Percentiles rank a stretch among this genome's conserved stretches.
phyloP scores from a whole-genome alignment of 2,329 filamentous ascomycete species.

The Aureobasidium sp. region DNA sequence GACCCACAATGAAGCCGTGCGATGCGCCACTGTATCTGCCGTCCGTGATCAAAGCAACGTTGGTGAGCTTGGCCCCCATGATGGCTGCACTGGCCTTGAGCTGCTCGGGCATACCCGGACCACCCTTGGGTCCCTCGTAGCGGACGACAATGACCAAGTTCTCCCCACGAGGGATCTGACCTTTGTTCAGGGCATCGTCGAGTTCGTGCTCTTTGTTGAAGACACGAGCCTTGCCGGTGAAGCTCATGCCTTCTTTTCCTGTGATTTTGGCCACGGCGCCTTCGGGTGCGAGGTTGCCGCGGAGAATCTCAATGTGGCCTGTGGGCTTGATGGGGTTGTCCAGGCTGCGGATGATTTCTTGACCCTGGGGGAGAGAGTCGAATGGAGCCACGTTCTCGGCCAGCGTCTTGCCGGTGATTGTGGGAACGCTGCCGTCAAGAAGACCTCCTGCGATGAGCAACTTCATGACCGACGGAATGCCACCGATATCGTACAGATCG shows the following conservation, averaged over 20 bases:
- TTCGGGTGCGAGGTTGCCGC: constrained; percentile 79
- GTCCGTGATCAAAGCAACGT: constrained; percentile 68
- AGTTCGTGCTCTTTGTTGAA: constrained; percentile 82
- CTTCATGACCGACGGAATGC: constrained; percentile 80
- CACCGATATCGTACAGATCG: constrained; percentile 78
- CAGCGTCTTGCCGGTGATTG: constrained; percentile 77
- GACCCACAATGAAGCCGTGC: constrained; percentile 81
- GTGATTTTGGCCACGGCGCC: constrained; percentile 95
- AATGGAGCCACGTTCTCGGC: constrained; percentile 72
- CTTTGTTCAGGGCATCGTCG: constrained; percentile 63
- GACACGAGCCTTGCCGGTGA: constrained; percentile 72
- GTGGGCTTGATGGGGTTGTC: constrained; percentile 77
- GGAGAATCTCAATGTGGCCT: constrained; percentile 82
- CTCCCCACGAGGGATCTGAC: constrained; percentile 65
- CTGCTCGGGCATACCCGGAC: constrained; percentile 71
- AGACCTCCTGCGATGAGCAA: constrained; percentile 69
- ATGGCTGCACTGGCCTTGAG: constrained; percentile 65
- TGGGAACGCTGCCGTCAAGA: constrained; percentile 70
- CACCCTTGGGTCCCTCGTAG: constrained; percentile 75
- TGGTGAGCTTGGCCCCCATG: constrained; percentile 65
- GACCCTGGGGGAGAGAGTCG: constrained; percentile 69
- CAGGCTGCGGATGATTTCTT: constrained; percentile 75
- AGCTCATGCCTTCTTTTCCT: constrained; percentile 81
- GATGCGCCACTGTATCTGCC: constrained; percentile 73
- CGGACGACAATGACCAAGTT: constrained; percentile 86